Evolutionary conservation across 2,329 filamentous ascomycete genomes (phyloP), one percentile per base, ranked within the genome.

Genomic region (Beauveria asiatica): DNA sequence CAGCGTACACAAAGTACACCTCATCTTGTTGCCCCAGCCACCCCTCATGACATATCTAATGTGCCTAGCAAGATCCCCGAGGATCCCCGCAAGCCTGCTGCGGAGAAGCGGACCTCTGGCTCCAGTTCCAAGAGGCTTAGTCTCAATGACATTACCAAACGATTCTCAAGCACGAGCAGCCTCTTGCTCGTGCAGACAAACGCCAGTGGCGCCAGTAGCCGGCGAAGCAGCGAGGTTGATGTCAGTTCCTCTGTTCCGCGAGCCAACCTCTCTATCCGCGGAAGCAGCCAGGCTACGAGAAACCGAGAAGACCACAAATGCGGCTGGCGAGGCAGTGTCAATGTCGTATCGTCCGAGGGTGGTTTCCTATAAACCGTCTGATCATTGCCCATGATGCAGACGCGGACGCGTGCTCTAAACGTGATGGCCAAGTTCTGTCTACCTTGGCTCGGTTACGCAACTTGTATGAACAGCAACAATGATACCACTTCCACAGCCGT

Each of bases 91-190:
- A 68, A 68, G 57, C 62, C 70, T 49, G 67, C 66, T 59, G 67
- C 68, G 52, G 78, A 81, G 58, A 80, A 82, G 64, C 78, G 80
- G 37, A 74, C 76, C 52, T 85, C 83, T 30, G 74, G 74, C 45
- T 80, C 79, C 54, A 83, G 80, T 68, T 73, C 74, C 51, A 85
- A 85, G 73, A 77, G 81, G 62, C 76, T 84, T 59, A 84, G 81
- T 72, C 84, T 86, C 64, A 81, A 78, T 65, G 83, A 87, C 58
- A 83, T 85, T 63, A 80, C 82, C 51, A 83, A 82, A 68, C 75
- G 82, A 63, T 70, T 86, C 58, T 85, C 82, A 65, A 84, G 80
- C 68, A 84, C 82, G 56, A 84, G 81, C 68, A 84, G 80, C 69
- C 72, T 84, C 67, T 74, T 86, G 57, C 74, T 85, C 50, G 76